Base-by-base conservation (phyloP, 179 eudicot species). In the Amaranthus tricolor region DNA sequence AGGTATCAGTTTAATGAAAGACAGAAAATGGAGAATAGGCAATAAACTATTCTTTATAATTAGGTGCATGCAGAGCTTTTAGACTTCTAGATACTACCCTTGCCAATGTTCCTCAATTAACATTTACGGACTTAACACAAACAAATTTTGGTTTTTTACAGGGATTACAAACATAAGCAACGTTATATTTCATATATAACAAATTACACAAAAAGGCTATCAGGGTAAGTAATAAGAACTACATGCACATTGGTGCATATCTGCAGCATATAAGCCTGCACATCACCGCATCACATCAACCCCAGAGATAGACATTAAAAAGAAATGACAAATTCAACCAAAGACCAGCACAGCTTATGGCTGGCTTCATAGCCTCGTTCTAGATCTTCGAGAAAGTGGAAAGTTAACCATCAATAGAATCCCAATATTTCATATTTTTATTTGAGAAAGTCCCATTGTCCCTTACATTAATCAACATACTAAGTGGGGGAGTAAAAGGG, bases 1-100 rank as follows among this genome's bases (percentile, higher is more conserved):
- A 77, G n/a, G 13, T 44, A 52, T 77, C 61, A 69, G 43, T 62
- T 17, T 6, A 69, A 49, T 16, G 19, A 14, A 51, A 52, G 19
- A 9, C 17, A 53, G 6, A 19, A 63, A 70, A 17, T 12, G 16
- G 60, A 4, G 16, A 54, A 4, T 52, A 40, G 57, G 17, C 47
- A 8, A 19, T 11, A 1, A 47, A 14, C 7, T 53, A 62, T 65
- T 66, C 60, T 62, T 3, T 9, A 9, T 66, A 10, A 54, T 44
- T 45, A 53, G 9, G 64, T 71, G 9, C 49, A 70, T 53, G 40
- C 43, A n/a, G 15, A 66, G 67, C 6, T 63, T 48, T 15, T 19
- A 31, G 20, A 12, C 60, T 40, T 74, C 20, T 13, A 12, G 54
- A n/a, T 44, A 63, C 19, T 13, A 6, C 43, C 43, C 57, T 48